These are phyloP conservation scores for Gautieria morchelliformis DNA, from an alignment of 768 basidiomycete species.

Conservation along the genomic window DNA sequence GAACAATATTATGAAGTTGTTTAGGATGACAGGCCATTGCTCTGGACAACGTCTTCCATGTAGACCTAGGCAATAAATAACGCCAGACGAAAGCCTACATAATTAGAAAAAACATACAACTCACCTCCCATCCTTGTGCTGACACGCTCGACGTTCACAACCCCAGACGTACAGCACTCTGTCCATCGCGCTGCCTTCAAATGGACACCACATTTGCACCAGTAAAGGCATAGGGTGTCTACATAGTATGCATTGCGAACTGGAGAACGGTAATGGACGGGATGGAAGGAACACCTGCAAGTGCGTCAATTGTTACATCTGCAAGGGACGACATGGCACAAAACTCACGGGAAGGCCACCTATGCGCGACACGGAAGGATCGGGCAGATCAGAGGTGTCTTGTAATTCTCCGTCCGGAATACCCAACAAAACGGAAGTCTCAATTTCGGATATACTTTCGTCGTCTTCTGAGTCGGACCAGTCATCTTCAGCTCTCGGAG, in stretches of 20 bases:
- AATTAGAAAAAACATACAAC: constrained; percentile 16
- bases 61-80: too few species aligned
- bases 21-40: too few species aligned
- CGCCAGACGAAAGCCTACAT: background rate
- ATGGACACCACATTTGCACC: constrained; percentile 84
- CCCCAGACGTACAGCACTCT: constrained; percentile 82
- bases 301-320: background rate
- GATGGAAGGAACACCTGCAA: constrained; percentile 48
- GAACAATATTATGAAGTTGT: background rate
- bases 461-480: constrained; percentile 77
- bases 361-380: constrained; percentile 81
- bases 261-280: constrained; percentile 49
- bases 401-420: constrained; percentile 69
- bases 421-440: constrained; percentile 65
- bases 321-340: constrained; percentile 1
- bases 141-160: constrained; percentile 61
- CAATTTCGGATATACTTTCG: constrained; percentile 40
- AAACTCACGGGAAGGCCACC: constrained; percentile 76
- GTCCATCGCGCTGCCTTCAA: constrained; percentile 78
- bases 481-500: constrained; percentile 39
- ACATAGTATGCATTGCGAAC: constrained; percentile 66
- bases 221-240: constrained; percentile 68
- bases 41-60: too few species aligned
- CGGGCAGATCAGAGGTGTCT: constrained; percentile 46
- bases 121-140: constrained; percentile 70